phyloP scores from a whole-genome alignment of 2,329 filamentous ascomycete species.

The Microdochium nivale region DNA sequence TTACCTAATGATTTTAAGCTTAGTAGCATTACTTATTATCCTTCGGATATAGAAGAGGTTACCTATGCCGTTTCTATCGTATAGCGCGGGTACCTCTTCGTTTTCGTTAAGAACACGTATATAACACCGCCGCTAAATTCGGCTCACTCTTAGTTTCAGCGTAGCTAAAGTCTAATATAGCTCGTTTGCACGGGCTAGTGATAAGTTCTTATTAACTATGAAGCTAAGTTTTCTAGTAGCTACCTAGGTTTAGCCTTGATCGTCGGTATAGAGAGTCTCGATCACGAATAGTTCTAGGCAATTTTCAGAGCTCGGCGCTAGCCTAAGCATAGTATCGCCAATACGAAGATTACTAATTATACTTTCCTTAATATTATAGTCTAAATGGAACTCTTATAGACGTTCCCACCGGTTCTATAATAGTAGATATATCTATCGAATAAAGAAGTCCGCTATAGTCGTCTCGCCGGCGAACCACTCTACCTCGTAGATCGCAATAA shows the following conservation, averaged over 20 bases:
- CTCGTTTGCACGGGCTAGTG: conserved; percentile 37
- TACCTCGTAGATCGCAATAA: conserved; percentile 49
- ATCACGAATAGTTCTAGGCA: background rate
- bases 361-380: conserved; percentile 30
- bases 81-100: conserved; percentile 49
- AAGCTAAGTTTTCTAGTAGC: background rate
- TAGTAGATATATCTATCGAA: conserved; percentile 60
- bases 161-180: conserved; percentile 22
- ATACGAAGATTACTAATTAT: background rate
- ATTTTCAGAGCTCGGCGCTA: too few relatives aligned
- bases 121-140: conserved; percentile 48
- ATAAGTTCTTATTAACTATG: conserved; percentile 23
- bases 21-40: conserved; percentile 16
- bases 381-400: conserved; percentile 43
- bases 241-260: background rate
- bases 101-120: conserved; percentile 43
- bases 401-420: conserved; percentile 53
- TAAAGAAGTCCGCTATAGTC: conserved; percentile 47
- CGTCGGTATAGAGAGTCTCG: background rate
- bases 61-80: conserved; percentile 55
- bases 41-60: conserved; percentile 58
- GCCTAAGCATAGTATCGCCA: background rate
- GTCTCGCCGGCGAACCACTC: conserved; percentile 45
- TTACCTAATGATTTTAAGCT: conserved; percentile 3
- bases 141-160: conserved; percentile 20